Conservation (phyloP, 352 stramenopile genomes). For the Thraustochytrium striatum region DNA sequence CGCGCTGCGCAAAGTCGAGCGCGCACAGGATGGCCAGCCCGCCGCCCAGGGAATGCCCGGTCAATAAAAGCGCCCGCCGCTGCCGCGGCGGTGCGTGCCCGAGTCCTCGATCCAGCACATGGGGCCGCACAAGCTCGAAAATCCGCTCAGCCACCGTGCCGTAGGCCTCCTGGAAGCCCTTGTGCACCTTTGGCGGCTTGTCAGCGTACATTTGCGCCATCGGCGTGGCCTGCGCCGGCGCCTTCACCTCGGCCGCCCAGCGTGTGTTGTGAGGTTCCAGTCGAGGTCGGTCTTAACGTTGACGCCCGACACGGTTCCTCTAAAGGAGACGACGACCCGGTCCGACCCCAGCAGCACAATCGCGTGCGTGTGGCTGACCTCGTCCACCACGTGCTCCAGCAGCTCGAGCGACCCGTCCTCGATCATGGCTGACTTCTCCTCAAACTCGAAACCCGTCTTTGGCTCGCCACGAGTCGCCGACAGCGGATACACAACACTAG, state of each 20-base stretch:
- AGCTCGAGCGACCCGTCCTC: not conserved
- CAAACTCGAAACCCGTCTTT: not conserved
- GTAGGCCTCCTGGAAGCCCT: not conserved
- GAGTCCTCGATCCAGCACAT: not conserved
- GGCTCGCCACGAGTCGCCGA: not conserved
- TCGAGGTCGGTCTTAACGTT: constrained; percentile 29
- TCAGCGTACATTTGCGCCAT: not conserved
- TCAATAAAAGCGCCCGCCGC: not conserved
- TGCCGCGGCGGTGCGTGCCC: not conserved
- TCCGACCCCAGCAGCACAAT: not conserved
- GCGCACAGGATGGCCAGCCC: constrained; percentile 23
- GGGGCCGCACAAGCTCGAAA: not conserved
- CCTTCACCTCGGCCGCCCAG: not conserved
- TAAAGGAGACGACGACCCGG: constrained; percentile 26
- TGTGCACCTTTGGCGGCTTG: constrained; percentile 7
- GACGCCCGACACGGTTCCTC: constrained; percentile 13
- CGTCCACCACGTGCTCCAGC: not conserved
- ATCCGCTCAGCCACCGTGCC: not conserved
- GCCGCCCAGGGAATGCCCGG: constrained; percentile 27
- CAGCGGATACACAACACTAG: not conserved
- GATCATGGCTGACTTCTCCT: not conserved
- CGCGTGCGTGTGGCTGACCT: not conserved
- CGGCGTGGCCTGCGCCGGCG: not conserved
- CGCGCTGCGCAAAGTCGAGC: constrained; percentile 2
- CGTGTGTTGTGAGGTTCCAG: not conserved